Conservation (phyloP, 148 eudicot species). For the Pharnaceum exiguum region DNA sequence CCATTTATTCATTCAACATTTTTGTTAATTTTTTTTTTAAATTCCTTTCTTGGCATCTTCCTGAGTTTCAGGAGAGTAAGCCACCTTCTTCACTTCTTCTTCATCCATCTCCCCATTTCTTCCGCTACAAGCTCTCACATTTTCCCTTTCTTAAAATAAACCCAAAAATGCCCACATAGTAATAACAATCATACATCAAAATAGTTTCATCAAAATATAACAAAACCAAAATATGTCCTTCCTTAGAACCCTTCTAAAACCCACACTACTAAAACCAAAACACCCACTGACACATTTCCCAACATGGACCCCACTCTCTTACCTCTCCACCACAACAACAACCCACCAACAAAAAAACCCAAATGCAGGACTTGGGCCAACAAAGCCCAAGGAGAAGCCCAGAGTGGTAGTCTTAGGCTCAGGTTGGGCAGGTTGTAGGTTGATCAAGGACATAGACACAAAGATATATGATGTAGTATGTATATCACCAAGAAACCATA, state of each 20-base stretch:
- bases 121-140: not conserved
- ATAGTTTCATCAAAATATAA: not conserved
- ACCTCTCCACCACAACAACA: slow-evolving; percentile 18
- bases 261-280: slow-evolving; percentile 20
- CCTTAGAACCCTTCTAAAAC: slow-evolving; percentile 37
- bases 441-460: slow-evolving; percentile 75
- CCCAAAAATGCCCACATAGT: not conserved
- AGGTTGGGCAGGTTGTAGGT: slow-evolving; percentile 97
- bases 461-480: slow-evolving; percentile 72
- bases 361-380: slow-evolving; percentile 59
- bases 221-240: slow-evolving; percentile 33
- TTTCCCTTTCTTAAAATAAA: not conserved
- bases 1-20: not conserved
- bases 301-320: slow-evolving; percentile 19
- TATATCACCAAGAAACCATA: slow-evolving; percentile 90
- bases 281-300: slow-evolving; percentile 12
- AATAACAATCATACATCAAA: not conserved
- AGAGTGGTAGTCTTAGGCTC: slow-evolving; percentile 83
- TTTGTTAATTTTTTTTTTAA: not conserved
- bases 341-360: not conserved
- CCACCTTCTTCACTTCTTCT: not conserved
- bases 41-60: not conserved
- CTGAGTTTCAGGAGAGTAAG: slow-evolving; percentile 14
- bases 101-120: not conserved
- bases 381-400: slow-evolving; percentile 73